phyloP scores from a whole-genome alignment of 139 green algal genomes.

The Chlorella sorokiniana region DNA sequence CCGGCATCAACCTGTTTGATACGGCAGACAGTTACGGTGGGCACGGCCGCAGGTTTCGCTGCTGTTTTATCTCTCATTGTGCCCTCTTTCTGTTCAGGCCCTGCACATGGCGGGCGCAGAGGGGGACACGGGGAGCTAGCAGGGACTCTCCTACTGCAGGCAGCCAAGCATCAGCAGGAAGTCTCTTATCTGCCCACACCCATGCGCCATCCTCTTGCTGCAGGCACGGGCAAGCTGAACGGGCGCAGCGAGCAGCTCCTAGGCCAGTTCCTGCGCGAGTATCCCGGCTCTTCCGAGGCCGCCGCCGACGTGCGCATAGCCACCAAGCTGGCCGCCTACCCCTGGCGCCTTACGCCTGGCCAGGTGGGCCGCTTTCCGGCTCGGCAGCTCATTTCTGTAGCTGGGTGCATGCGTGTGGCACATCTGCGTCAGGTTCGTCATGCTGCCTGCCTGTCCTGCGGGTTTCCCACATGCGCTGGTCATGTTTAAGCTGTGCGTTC shows the following conservation, averaged over 20 bases:
- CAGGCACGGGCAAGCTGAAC: slow-evolving; percentile 64
- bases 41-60: too few species aligned
- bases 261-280: slow-evolving; percentile 73
- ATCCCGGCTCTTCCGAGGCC: slow-evolving; percentile 50
- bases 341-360: slow-evolving; percentile 79
- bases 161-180: too few species aligned
- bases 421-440: too few species aligned
- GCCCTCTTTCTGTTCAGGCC: too few species aligned
- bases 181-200: too few species aligned
- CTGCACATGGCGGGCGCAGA: too few species aligned
- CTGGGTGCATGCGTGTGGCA: background rate
- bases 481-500: background rate
- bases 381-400: background rate
- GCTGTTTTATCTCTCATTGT: too few species aligned
- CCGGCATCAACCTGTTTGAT: slow-evolving; percentile 87
- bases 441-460: too few species aligned
- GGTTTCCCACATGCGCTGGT: background rate
- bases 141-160: background rate
- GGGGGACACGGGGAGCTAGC: too few species aligned
- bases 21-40: slow-evolving; percentile 84
- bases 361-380: slow-evolving; percentile 46
- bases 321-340: slow-evolving; percentile 86
- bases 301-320: slow-evolving; percentile 62
- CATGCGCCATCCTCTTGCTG: too few species aligned
- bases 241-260: slow-evolving; percentile 70